phyloP scores from a whole-genome alignment of 2,329 filamentous ascomycete species.

The Fusarium sp. region DNA sequence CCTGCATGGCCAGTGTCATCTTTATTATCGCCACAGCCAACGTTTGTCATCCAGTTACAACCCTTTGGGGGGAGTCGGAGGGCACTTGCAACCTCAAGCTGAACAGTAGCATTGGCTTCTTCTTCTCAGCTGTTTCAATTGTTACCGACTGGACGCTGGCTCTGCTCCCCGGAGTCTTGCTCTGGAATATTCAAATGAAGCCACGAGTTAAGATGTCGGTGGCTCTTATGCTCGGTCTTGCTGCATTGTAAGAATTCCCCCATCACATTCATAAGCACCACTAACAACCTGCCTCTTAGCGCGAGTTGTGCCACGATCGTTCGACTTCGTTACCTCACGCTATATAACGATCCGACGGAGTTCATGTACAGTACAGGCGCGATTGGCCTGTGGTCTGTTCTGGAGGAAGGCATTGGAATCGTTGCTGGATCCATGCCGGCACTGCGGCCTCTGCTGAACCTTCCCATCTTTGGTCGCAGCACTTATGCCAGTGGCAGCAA shows the following conservation, averaged over 20 bases:
- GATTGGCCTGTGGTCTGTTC: slow-evolving; percentile 39
- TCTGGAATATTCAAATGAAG: slow-evolving; percentile 45
- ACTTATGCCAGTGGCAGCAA: slow-evolving; percentile 20
- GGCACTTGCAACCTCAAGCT: slow-evolving; percentile 31
- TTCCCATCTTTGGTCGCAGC: slow-evolving; percentile 22
- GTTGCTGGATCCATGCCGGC: slow-evolving; percentile 41
- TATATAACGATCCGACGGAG: slow-evolving; percentile 35
- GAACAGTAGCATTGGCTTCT: slow-evolving; percentile 39
- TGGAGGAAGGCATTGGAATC: slow-evolving; percentile 40
- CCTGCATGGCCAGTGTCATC: slow-evolving; percentile 24
- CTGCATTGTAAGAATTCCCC: slow-evolving; percentile 29
- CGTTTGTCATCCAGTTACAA: slow-evolving; percentile 41
- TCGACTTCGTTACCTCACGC: slow-evolving; percentile 33
- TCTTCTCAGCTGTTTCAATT: slow-evolving; percentile 42
- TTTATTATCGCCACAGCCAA: slow-evolving; percentile 37
- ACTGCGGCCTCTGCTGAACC: slow-evolving; percentile 32
- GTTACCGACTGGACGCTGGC: slow-evolving; percentile 44
- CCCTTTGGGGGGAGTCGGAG: slow-evolving; percentile 36
- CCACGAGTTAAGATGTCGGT: slow-evolving; percentile 37
- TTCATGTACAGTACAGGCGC: slow-evolving; percentile 39
- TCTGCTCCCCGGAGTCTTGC: slow-evolving; percentile 39
- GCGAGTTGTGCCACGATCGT: slow-evolving; percentile 40
- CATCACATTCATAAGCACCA: background rate
- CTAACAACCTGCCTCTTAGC: slow-evolving; percentile 10
- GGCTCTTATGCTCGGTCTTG: slow-evolving; percentile 34